phyloP scores from a whole-genome alignment of 306 rosid genomes.

The Casuarina glauca region DNA sequence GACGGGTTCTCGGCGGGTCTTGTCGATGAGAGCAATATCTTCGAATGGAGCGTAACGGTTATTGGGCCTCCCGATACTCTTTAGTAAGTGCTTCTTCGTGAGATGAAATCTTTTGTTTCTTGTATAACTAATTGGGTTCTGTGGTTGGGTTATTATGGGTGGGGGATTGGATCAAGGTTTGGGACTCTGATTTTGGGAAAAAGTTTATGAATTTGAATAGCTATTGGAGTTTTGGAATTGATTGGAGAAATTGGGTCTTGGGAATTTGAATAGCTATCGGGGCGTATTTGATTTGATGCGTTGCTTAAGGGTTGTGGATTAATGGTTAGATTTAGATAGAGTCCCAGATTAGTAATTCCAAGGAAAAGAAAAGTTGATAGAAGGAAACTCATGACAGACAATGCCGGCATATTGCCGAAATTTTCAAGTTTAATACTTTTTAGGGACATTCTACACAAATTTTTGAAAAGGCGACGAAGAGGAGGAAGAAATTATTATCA shows the following conservation, averaged over 20 bases:
- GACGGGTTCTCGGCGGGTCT: slow-evolving; percentile 98
- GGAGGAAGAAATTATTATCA: background rate
- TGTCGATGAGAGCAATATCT: slow-evolving; percentile 82
- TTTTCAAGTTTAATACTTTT: background rate
- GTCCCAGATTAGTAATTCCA: background rate
- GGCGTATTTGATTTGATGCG: background rate
- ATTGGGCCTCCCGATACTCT: slow-evolving; percentile 99
- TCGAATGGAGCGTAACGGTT: slow-evolving; percentile 98
- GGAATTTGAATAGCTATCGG: background rate
- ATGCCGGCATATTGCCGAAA: no score
- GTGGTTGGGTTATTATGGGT: slow-evolving; percentile 12
- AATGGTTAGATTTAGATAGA: background rate
- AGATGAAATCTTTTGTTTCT: slow-evolving; percentile 5
- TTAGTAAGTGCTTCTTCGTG: slow-evolving; percentile 49
- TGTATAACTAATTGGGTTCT: slow-evolving; percentile 13
- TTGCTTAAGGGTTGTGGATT: slow-evolving; percentile 10
- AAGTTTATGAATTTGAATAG: slow-evolving; percentile 12
- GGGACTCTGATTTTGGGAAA: slow-evolving; percentile 17
- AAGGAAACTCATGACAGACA: background rate
- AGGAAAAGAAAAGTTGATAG: background rate
- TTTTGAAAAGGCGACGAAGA: background rate
- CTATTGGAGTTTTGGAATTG: background rate
- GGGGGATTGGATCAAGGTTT: slow-evolving; percentile 19
- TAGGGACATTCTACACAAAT: background rate
- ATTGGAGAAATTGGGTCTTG: slow-evolving; percentile 20